Base-by-base conservation (phyloP, 1,139 yeast species). In the Pichia sp. region DNA sequence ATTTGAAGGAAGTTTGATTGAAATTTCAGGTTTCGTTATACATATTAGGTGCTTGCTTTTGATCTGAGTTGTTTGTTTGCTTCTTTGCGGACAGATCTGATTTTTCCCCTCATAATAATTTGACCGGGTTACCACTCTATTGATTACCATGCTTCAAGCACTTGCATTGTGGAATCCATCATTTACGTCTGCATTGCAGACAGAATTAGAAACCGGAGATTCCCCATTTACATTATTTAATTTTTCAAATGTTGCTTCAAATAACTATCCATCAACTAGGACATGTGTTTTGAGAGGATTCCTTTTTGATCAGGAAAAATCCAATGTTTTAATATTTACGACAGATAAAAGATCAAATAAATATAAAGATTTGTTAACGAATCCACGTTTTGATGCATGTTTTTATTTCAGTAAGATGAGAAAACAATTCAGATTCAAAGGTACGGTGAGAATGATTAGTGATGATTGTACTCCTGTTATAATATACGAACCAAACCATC, bases 281-380 rank as follows among this genome's bases (percentile, higher is more conserved):
- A 81, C 93, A 0, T 75, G 86, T 49, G 77, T 84, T 13, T 76
- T 69, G 53, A 70, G 95, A 40, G 93, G 89, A 13, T 86, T 84
- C 63, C 63, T 86, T 35, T 86, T 85, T 55, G 70, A 77, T 55
- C 85, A 84, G 55, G 74, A 72, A 47, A 69, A 74, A 43, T 79
- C 81, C 32, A 86, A 84, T 54, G 76, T 82, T 9, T 58, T 85
- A 42, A 70, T 86, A 4, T 78, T 82, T 55, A 75, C 83, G 33
- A 80, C 94, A 1, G 95, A 86, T 61, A 68, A 70, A 52, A 66
- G 95, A 56, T 77, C 82, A 70, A 64, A 64, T 38, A 86, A 86
- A 59, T 72, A 72, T 52, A 61, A 64, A 20, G 85, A 83, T 54
- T 62, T 80, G 41, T 47, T 57, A 14, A 50, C 55, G 21, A 73